Evolutionary conservation across 2,329 filamentous ascomycete species (phyloP).

Genomic region (Claviceps pusilla): DNA sequence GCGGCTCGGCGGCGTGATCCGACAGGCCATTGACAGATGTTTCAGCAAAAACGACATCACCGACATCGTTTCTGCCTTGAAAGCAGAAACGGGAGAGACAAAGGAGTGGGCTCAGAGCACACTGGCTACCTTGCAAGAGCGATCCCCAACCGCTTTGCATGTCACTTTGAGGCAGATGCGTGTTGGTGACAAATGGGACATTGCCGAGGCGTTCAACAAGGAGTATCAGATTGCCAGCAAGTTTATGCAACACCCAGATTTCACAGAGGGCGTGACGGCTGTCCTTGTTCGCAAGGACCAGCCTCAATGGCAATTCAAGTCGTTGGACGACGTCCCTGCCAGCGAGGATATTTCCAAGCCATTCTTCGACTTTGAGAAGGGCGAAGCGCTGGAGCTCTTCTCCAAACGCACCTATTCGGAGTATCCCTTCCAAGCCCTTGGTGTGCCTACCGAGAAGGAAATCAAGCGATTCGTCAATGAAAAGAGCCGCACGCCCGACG

Average conservation of each 20-base stretch:
- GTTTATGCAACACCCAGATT: conserved; percentile 88
- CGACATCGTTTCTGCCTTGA: conserved; percentile 56
- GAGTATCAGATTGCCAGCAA: conserved; percentile 72
- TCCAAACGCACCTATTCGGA: conserved; percentile 46
- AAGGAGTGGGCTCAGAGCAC: conserved; percentile 68
- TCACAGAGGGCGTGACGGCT: conserved; percentile 78
- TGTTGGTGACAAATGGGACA: conserved; percentile 59
- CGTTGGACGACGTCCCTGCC: conserved; percentile 49
- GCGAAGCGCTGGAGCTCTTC: conserved; percentile 42
- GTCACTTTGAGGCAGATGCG: conserved; percentile 77
- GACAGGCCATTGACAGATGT: conserved; percentile 71
- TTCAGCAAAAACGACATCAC: conserved; percentile 53
- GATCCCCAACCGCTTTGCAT: conserved; percentile 75
- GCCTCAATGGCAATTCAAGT: conserved; percentile 63
- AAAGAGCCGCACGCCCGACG: conserved; percentile 28
- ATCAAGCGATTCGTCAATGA: conserved; percentile 30
- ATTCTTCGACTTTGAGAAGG: conserved; percentile 49
- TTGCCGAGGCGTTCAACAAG: conserved; percentile 68
- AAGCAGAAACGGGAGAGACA: conserved; percentile 34
- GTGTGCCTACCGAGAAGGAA: conserved; percentile 57
- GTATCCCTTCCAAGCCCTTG: conserved; percentile 59
- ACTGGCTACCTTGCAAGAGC: conserved; percentile 54
- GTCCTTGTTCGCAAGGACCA: conserved; percentile 56
- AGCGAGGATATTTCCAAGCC: conserved; percentile 39
- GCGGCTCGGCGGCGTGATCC: conserved; percentile 51